Evolutionary conservation across 306 rosid species (phyloP).

Genomic region (Sesbania bispinosa): DNA sequence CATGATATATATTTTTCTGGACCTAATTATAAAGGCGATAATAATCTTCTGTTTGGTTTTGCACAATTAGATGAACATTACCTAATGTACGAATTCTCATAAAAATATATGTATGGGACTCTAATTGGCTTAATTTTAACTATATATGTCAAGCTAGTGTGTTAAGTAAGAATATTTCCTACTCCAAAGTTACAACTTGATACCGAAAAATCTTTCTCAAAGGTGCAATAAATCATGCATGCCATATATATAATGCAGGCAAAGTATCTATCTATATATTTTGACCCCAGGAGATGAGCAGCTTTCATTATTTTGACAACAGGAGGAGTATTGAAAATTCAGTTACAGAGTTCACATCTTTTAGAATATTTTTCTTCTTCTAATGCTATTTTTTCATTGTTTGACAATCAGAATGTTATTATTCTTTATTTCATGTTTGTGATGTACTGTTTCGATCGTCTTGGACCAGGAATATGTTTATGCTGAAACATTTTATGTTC

Average conservation of each 20-base stretch:
- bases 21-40: neutral
- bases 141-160: neutral
- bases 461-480: neutral
- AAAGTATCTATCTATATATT: no score
- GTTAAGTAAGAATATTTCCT: neutral
- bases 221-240: no score
- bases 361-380: neutral
- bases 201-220: neutral
- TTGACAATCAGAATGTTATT: neutral
- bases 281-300: no score
- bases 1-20: neutral
- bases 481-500: neutral
- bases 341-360: neutral
- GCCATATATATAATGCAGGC: no score
- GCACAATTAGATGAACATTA: neutral
- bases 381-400: neutral
- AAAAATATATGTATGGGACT: neutral
- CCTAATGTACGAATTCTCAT: neutral
- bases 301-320: neutral
- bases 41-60: conserved; percentile 32
- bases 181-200: no score
- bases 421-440: neutral
- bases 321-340: neutral
- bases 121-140: neutral
- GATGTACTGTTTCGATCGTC: neutral